Base-by-base conservation (phyloP, 176 grass and related monocot species). In the Metroxylon sagu region DNA sequence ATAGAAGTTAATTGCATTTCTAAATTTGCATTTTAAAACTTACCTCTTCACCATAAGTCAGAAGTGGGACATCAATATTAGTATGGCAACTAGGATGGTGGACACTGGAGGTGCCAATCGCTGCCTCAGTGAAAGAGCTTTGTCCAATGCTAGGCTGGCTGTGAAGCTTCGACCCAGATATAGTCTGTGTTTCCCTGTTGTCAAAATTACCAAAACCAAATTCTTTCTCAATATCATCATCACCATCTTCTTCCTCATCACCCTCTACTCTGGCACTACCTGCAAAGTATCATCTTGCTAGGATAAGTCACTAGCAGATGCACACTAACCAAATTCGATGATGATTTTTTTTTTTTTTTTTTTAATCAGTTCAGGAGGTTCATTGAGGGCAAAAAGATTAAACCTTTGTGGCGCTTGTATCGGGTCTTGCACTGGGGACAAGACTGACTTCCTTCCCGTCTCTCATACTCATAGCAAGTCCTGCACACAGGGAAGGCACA, bases 381-480 rank as follows among this genome's bases (percentile, higher is more conserved):
- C 30, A 50, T 35, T 48, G 16, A n/a, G 29, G 5, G 49, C 26
- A 25, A 14, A 7, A 54, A 65, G 18, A 26, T n/a, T 7, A 69
- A 64, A 82, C 79, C 79, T 82, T 67, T 82, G 49, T 67, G 79
- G n/a, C 79, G 71, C 52, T 82, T 82, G 74, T 76, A 82, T 59
- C 79, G 53, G 52, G 79, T 82, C 60, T 59, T 82, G 79, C 79
- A 82, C 48, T 76, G 79, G 16, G 79, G 79, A 28, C 79, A 82
- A 25, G 79, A 66, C 64, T 82, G 79, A 52, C 52, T 66, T 19
- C 79, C 79, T 66, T 82, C 79, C 57, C 53, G 70, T 23, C 79
- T 70, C 74, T 82, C 79, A 28, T 82, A 82, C 57, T 76, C 60
- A 16, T 82, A 82, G 65, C 79, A 82, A 49, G 53, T 61, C 14